A percentile compares a stretch with the other conserved stretches of the same genome.
These are phyloP conservation scores for Tanozyma kutaoensis DNA, from an alignment of 805 yeast genomes.

Conservation along the genomic window DNA sequence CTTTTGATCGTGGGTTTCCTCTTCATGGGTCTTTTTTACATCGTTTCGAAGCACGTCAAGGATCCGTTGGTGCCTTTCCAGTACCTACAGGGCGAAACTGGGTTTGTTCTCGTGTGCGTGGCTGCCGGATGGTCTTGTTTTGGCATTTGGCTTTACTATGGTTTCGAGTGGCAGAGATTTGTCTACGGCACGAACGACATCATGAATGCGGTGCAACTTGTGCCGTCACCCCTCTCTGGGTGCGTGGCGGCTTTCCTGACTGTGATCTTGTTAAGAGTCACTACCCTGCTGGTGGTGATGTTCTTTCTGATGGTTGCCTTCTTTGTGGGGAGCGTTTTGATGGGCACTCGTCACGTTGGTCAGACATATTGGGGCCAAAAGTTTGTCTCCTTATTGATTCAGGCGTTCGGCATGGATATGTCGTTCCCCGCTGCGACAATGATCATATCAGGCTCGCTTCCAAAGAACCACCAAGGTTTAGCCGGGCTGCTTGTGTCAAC, in stretches of 20 bases:
- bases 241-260: slow-evolving; percentile 5
- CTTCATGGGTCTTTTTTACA: slow-evolving; percentile 4
- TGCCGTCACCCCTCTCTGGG: slow-evolving; percentile 7
- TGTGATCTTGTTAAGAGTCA: slow-evolving; percentile 2
- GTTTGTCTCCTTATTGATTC: slow-evolving; percentile 5
- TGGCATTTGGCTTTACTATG: slow-evolving; percentile 8
- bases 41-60: slow-evolving; percentile 2
- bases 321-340: slow-evolving; percentile 4
- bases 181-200: slow-evolving; percentile 4
- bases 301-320: slow-evolving; percentile 4
- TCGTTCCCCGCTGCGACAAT: slow-evolving; percentile 8
- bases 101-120: slow-evolving; percentile 7
- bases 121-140: slow-evolving; percentile 10
- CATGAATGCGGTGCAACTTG: slow-evolving; percentile 6
- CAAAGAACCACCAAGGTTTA: slow-evolving; percentile 6
- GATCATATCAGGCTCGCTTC: slow-evolving; percentile 5
- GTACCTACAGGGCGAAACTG: slow-evolving; percentile 6
- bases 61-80: slow-evolving; percentile 6
- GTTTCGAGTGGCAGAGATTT: slow-evolving; percentile 5
- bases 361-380: slow-evolving; percentile 9
- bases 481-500: slow-evolving; percentile 9
- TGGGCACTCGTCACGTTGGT: slow-evolving; percentile 8
- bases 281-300: slow-evolving; percentile 5
- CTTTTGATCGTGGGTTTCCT: slow-evolving; percentile 7
- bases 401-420: slow-evolving; percentile 9